Conservation (phyloP, 331 rosid species). For the Saraca asoca region DNA sequence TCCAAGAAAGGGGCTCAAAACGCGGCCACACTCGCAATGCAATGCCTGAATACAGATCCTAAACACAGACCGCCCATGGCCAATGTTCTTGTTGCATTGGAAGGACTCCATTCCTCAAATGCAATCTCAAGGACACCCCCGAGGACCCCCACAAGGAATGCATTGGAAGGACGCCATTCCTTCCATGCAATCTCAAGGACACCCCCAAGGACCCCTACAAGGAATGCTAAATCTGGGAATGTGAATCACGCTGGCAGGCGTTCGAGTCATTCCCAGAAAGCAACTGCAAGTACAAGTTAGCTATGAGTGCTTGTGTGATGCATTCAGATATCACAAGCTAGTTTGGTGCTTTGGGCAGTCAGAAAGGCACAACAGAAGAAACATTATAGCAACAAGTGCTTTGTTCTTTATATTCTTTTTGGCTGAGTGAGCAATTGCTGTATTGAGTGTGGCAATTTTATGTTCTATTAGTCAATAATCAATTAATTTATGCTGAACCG, state of each 20-base stretch:
- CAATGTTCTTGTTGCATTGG: conserved; percentile 55
- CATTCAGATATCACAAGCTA: too few relatives aligned
- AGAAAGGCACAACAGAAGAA: too few relatives aligned
- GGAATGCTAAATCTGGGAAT: conserved; percentile 23
- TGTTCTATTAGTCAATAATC: too few relatives aligned
- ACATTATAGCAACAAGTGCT: too few relatives aligned
- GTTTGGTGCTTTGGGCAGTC: too few relatives aligned
- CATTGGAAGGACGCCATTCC: conserved; percentile 58
- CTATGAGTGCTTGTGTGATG: conserved; percentile 9
- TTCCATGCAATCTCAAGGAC: conserved; percentile 38
- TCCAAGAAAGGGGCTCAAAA: conserved; percentile 81
- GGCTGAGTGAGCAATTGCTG: too few relatives aligned
- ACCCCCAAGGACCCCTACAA: too few relatives aligned
- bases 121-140: conserved; percentile 10
- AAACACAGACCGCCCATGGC: conserved; percentile 71
- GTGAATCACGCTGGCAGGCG: conserved; percentile 38
- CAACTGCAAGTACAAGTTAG: conserved; percentile 1
- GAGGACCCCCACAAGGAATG: conserved; percentile 48
- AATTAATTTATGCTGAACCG: too few relatives aligned
- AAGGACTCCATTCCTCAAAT: conserved; percentile 56
- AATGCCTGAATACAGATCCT: conserved; percentile 68
- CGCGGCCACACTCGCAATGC: conserved; percentile 68
- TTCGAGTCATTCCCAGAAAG: conserved; percentile 43
- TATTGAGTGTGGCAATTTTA: too few relatives aligned
- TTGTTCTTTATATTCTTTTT: too few relatives aligned